These are phyloP conservation scores for Schizonepeta tenuifolia DNA, from an alignment of 257 asterid species.

Conservation along the genomic window DNA sequence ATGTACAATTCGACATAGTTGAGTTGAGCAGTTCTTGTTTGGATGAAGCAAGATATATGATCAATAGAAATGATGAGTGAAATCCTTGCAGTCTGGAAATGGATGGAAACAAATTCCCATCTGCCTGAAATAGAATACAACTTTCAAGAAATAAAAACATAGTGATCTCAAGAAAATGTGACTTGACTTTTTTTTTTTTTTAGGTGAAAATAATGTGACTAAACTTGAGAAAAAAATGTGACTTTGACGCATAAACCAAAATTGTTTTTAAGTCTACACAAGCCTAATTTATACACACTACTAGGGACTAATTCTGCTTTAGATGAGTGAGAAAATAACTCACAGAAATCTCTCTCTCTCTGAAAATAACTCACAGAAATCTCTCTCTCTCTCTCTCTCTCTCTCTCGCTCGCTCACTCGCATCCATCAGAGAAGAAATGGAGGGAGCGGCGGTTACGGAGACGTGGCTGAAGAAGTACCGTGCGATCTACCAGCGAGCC, in stretches of 20 bases:
- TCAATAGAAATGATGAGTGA: conserved; percentile 31
- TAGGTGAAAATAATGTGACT: too few relatives aligned
- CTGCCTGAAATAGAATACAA: too few relatives aligned
- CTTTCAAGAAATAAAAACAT: too few relatives aligned
- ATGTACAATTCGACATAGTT: conserved; percentile 24
- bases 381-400: background rate
- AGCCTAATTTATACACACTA: background rate
- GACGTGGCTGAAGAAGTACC: conserved; percentile 68
- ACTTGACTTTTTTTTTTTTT: too few relatives aligned
- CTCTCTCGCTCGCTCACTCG: background rate
- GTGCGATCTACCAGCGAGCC: conserved; percentile 51
- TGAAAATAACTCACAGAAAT: too few relatives aligned
- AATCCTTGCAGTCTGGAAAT: conserved; percentile 36
- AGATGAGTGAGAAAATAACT: too few relatives aligned
- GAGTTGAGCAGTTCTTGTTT: conserved; percentile 36
- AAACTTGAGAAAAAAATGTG: too few relatives aligned
- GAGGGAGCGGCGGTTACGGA: conserved; percentile 41
- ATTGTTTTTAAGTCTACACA: background rate
- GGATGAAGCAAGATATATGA: conserved; percentile 40
- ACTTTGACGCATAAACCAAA: background rate
- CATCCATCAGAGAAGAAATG: conserved; percentile 33
- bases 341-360: background rate
- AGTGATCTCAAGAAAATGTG: too few relatives aligned
- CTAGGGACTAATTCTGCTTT: background rate
- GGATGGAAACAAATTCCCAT: conserved; percentile 26